Evolutionary conservation across 306 rosid species (phyloP).

Genomic region (Prunus mongolica): DNA sequence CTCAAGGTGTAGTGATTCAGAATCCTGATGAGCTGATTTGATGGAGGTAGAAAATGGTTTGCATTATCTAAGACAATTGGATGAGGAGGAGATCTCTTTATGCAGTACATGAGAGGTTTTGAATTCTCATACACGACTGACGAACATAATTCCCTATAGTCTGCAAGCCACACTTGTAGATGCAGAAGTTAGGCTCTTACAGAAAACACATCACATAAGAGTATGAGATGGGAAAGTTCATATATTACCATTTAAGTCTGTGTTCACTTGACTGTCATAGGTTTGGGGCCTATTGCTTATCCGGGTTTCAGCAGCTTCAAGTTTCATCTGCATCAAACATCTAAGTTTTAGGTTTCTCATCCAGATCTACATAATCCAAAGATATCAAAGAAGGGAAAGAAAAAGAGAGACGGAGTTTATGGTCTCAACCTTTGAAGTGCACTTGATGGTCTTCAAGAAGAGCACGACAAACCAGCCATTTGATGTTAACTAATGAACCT

Average conservation of each 20-base stretch:
- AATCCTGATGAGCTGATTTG: not conserved
- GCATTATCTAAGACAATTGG: not conserved
- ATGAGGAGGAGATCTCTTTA: not conserved
- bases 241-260: not conserved
- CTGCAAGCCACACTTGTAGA: not conserved
- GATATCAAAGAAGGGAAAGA: not conserved
- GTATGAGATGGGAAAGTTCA: not conserved
- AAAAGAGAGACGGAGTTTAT: not conserved
- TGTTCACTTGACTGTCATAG: not conserved
- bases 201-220: not conserved
- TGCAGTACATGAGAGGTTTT: not conserved
- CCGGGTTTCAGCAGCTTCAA: not conserved
- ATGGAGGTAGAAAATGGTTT: not conserved
- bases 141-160: not conserved
- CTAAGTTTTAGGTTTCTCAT: not conserved
- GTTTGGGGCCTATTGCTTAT: not conserved
- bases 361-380: not conserved
- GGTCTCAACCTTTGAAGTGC: not conserved
- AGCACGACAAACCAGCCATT: not conserved
- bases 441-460: not conserved
- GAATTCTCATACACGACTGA: not conserved
- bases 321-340: not conserved
- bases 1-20: not conserved
- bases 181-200: not conserved
- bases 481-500: not conserved